A percentile compares a stretch with the other conserved stretches of the same genome.
phyloP scores from a whole-genome alignment of 768 basidiomycete species.

The Clitopilus passeckerianus region DNA sequence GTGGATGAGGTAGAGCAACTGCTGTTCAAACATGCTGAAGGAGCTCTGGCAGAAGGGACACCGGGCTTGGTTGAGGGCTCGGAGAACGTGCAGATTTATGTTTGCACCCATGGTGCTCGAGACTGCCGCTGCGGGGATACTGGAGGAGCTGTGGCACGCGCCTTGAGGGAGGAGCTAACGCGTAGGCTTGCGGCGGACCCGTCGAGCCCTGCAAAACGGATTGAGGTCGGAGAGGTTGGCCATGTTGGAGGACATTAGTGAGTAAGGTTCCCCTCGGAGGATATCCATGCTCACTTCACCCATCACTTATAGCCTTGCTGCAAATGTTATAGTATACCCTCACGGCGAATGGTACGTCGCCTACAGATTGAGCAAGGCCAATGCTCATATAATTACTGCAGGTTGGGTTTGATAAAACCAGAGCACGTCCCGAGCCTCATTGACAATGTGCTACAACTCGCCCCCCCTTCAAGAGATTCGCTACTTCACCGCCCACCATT shows the following conservation, averaged over 20 bases:
- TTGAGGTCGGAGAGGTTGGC: conserved; percentile 60
- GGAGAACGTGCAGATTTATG: conserved; percentile 44
- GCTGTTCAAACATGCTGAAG: conserved; percentile 26
- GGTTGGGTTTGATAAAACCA: conserved; percentile 60
- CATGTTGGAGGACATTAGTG: conserved; percentile 84
- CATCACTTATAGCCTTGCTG: conserved; percentile 47
- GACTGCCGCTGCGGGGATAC: conserved; percentile 77
- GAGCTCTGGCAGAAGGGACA: conserved; percentile 7
- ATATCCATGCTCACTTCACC: neutral
- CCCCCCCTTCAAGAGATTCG: neutral
- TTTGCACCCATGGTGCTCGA: conserved; percentile 75
- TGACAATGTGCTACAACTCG: neutral
- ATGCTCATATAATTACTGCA: conserved; percentile 15
- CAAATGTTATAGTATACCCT: conserved; percentile 65
- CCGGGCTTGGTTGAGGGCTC: neutral
- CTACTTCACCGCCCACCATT: neutral
- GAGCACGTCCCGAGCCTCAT: conserved; percentile 42
- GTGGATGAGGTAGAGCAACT: conserved; percentile 38
- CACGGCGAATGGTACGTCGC: conserved; percentile 64
- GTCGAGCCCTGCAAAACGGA: conserved; percentile 14
- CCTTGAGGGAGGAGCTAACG: conserved; percentile 49
- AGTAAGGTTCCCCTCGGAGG: neutral
- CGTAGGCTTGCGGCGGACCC: conserved; percentile 25
- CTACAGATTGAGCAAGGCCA: neutral
- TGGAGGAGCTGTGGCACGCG: conserved; percentile 51